Conservation (phyloP, 2,329 filamentous ascomycete species). For the Verticillium dahliae region DNA sequence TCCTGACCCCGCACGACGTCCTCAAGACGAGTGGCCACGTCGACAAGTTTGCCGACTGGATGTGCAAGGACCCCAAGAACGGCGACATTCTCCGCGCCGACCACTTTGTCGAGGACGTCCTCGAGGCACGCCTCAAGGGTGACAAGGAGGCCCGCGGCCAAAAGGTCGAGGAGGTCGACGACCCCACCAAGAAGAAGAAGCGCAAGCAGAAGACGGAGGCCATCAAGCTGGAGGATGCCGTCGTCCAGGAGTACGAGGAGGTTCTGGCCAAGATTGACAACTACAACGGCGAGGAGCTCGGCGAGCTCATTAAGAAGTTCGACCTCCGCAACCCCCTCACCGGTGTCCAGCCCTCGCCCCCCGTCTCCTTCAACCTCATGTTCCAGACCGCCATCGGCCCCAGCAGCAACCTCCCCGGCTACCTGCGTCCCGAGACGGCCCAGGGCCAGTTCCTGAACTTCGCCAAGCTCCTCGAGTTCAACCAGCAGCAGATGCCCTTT, state of each 20-base stretch:
- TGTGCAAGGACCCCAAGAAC: slow-evolving; percentile 98
- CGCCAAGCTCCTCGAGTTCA: slow-evolving; percentile 91
- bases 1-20: slow-evolving; percentile 86
- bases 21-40: slow-evolving; percentile 96
- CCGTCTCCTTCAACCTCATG: slow-evolving; percentile 96
- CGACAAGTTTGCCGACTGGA: slow-evolving; percentile 97
- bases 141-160: slow-evolving; percentile 88
- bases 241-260: slow-evolving; percentile 87
- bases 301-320: slow-evolving; percentile 82
- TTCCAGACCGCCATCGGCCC: slow-evolving; percentile 94
- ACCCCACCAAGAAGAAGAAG: slow-evolving; percentile 84
- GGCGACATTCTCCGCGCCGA: slow-evolving; percentile 95
- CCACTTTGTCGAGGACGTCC: slow-evolving; percentile 90
- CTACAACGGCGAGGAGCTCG: slow-evolving; percentile 81
- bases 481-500: slow-evolving; percentile 92
- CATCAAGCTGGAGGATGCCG: slow-evolving; percentile 78
- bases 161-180: slow-evolving; percentile 64
- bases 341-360: slow-evolving; percentile 67
- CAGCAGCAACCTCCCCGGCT: slow-evolving; percentile 79
- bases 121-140: slow-evolving; percentile 80
- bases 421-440: slow-evolving; percentile 87
- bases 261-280: slow-evolving; percentile 91
- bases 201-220: slow-evolving; percentile 67
- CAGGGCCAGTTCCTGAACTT: slow-evolving; percentile 99
- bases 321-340: slow-evolving; percentile 84